Conservation (phyloP, 1,284 basidiomycete genomes). For the Rhodotorula sp. region DNA sequence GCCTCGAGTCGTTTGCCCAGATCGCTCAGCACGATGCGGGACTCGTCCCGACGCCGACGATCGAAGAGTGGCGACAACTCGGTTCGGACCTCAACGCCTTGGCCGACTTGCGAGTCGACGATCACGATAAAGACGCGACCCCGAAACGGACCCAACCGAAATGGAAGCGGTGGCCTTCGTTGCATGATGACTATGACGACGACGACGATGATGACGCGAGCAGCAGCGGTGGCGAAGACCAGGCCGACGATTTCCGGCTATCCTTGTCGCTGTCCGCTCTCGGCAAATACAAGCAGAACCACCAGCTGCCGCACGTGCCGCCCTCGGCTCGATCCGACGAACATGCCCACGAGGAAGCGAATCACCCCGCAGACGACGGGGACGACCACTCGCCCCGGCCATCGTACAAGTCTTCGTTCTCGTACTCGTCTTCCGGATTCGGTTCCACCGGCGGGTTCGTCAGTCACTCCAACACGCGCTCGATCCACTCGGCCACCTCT, state of each 20-base stretch:
- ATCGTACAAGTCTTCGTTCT: constrained; percentile 31
- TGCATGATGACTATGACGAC: constrained; percentile 19
- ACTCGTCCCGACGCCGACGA: constrained; percentile 40
- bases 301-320: constrained; percentile 16
- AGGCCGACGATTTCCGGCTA: constrained; percentile 17
- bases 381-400: background rate
- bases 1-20: background rate
- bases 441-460: constrained; percentile 26
- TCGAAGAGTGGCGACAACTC: constrained; percentile 40
- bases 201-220: constrained; percentile 16
- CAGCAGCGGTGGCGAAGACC: background rate
- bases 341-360: too few relatives aligned
- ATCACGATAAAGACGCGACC: background rate
- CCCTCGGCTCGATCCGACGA: background rate
- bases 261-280: constrained; percentile 13
- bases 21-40: constrained; percentile 10
- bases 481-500: constrained; percentile 16
- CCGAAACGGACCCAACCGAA: background rate
- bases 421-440: constrained; percentile 26
- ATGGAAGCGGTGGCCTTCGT: constrained; percentile 20
- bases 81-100: constrained; percentile 34
- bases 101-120: constrained; percentile 20
- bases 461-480: constrained; percentile 26
- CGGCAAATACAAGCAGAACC: constrained; percentile 7
- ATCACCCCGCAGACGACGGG: background rate